Evolutionary conservation across 1,284 basidiomycete genomes (phyloP), one percentile per base, ranked within the genome.

Genomic region (Trichosporon coremiiforme): DNA sequence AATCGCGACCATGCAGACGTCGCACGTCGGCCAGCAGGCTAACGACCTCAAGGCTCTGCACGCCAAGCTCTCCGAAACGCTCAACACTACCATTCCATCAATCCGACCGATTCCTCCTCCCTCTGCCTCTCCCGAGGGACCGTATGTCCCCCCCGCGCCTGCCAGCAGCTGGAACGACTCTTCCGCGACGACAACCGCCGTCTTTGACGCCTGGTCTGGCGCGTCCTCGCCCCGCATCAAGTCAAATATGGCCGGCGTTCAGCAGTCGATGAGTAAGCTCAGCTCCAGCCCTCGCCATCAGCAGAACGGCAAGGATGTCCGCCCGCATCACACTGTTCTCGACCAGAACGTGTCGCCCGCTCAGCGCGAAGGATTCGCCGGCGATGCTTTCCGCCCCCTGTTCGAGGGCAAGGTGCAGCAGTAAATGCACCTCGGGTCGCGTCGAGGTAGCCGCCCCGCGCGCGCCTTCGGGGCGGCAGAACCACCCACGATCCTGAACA

Each of bases 151-250:
- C 5, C 81, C 81, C 8, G 80, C 81, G 0, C 81, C 81, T 1
- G 80, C 77, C 4, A 79, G 78, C 31, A 79, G 77, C n/a, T 82
- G 79, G 79, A 82, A 81, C 73, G 75, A 77, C 29, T 74, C 75
- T 7, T 22, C 53, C 4, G 47, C 50, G 3, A 12, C 60, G 17
- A 63, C 47, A 25, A 70, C 53, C 29, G 72, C 68, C 33, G 55
- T 53, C 15, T 64, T 67, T 45, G 53, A 72, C 7, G 63, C 66
- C 12, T 71, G 69, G 66, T 64, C 64, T 8, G 57, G 57, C 8
- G 57, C 57, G 8, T n/a, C 31, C 15, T 62, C 57, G 57, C 57
- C 57, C 15, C 57, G 57, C 15, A 13, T 62, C 57, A 62, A 62
- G 57, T 62, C 57, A 62, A 62, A 62, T 62, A 62, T 62, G 57